Percentiles rank a stretch among this genome's conserved stretches.
Evolutionary conservation across 371 early-diverging fungal species (phyloP).

Genomic region (Blakeslea trispora): DNA sequence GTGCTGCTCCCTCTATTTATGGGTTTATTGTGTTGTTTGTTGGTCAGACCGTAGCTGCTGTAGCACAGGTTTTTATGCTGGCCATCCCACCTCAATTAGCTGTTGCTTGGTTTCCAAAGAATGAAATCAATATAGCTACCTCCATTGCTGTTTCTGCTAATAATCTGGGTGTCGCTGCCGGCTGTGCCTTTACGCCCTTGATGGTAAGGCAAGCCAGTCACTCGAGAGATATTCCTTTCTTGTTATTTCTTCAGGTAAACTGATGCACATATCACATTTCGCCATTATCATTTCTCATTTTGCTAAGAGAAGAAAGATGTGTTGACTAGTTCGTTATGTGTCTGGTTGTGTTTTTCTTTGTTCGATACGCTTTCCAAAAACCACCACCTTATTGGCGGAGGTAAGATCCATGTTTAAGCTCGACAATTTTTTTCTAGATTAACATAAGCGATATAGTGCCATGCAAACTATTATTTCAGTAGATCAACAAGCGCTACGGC

Average conservation of each 20-base stretch:
- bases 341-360: slow-evolving; percentile 22
- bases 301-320: not conserved
- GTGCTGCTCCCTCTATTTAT: slow-evolving; percentile 36
- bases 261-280: not conserved
- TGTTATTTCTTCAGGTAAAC: slow-evolving; percentile 41
- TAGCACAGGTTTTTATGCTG: slow-evolving; percentile 55
- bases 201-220: slow-evolving; percentile 40
- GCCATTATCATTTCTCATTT: no score
- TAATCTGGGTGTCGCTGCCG: slow-evolving; percentile 53
- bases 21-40: slow-evolving; percentile 38
- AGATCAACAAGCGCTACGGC: slow-evolving; percentile 25
- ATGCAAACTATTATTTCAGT: slow-evolving; percentile 21
- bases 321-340: slow-evolving; percentile 23
- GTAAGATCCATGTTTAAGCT: slow-evolving; percentile 8
- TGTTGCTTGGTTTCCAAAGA: slow-evolving; percentile 54
- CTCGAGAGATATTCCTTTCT: slow-evolving; percentile 39
- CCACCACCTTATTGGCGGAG: slow-evolving; percentile 24
- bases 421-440: no score
- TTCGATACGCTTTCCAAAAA: slow-evolving; percentile 28
- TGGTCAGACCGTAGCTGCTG: slow-evolving; percentile 54
- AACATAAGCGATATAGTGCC: slow-evolving; percentile 4
- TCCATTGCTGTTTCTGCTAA: slow-evolving; percentile 55
- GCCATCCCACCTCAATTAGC: slow-evolving; percentile 55
- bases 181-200: slow-evolving; percentile 51
- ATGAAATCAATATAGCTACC: slow-evolving; percentile 47